These are phyloP conservation scores for Coix lacrymajobi DNA, from an alignment of 176 grass and related monocot genomes.

Conservation along the genomic window DNA sequence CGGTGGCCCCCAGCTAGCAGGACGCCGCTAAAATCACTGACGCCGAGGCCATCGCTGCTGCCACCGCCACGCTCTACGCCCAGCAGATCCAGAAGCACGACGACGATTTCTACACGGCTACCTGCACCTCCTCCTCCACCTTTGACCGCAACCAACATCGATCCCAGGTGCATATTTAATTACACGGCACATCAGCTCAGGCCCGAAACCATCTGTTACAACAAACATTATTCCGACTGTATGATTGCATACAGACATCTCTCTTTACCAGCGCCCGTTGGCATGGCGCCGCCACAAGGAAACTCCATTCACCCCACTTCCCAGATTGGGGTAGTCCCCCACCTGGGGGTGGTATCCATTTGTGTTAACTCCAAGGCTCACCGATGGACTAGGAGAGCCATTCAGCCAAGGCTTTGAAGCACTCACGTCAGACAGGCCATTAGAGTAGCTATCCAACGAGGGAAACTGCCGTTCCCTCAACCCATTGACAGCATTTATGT, in stretches of 20 bases:
- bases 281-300: constrained; percentile 44
- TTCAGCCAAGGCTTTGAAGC: constrained; percentile 52
- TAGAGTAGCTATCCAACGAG: constrained; percentile 26
- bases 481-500: constrained; percentile 35
- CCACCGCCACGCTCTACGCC: too few species aligned
- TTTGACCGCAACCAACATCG: too few species aligned
- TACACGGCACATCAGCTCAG: constrained; percentile 32
- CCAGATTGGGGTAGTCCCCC: constrained; percentile 40
- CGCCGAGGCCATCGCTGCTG: too few species aligned
- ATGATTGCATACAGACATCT: constrained; percentile 34
- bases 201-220: constrained; percentile 37
- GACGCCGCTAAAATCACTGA: too few species aligned
- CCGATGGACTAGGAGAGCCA: constrained; percentile 7
- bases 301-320: constrained; percentile 27
- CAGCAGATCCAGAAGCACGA: too few species aligned
- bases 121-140: too few species aligned
- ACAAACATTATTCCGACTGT: constrained; percentile 46
- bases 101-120: too few species aligned
- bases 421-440: constrained; percentile 41
- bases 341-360: constrained; percentile 39
- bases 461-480: constrained; percentile 32
- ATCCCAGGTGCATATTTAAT: too few species aligned
- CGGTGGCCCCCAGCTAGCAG: too few species aligned
- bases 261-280: constrained; percentile 44
- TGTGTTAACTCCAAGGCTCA: constrained; percentile 18